A percentile compares a stretch with the other conserved stretches of the same genome.
Evolutionary conservation across 1,284 basidiomycete species (phyloP).

Genomic region (Ustilago crameri): DNA sequence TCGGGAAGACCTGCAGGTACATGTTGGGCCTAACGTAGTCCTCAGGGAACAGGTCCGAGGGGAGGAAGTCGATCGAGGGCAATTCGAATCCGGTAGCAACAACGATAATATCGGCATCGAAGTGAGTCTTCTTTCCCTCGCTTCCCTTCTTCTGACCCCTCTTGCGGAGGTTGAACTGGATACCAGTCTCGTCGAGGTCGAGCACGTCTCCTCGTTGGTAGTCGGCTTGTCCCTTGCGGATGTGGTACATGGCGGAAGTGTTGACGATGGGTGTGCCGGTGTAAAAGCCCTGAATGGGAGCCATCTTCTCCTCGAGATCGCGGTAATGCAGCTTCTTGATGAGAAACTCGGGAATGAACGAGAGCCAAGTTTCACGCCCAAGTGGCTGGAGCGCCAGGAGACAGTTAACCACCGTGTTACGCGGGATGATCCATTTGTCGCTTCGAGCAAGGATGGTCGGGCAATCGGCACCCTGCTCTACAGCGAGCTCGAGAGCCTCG

Average conservation of each 20-base stretch:
- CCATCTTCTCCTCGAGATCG: slow-evolving; percentile 70
- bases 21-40: slow-evolving; percentile 73
- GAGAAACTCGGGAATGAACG: slow-evolving; percentile 72
- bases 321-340: slow-evolving; percentile 73
- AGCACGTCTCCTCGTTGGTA: slow-evolving; percentile 74
- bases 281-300: slow-evolving; percentile 61
- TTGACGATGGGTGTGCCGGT: slow-evolving; percentile 72
- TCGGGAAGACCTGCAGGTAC: slow-evolving; percentile 76
- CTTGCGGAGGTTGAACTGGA: slow-evolving; percentile 68
- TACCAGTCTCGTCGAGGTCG: slow-evolving; percentile 71
- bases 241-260: slow-evolving; percentile 73
- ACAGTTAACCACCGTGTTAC: slow-evolving; percentile 73
- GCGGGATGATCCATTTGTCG: slow-evolving; percentile 58
- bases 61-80: slow-evolving; percentile 74
- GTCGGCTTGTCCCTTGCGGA: slow-evolving; percentile 71
- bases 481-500: slow-evolving; percentile 73
- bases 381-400: slow-evolving; percentile 74
- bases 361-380: slow-evolving; percentile 69
- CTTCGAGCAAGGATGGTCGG: slow-evolving; percentile 72
- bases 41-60: slow-evolving; percentile 75
- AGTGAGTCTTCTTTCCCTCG: slow-evolving; percentile 67
- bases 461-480: slow-evolving; percentile 70
- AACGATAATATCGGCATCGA: slow-evolving; percentile 74
- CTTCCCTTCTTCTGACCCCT: slow-evolving; percentile 65
- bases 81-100: slow-evolving; percentile 76